Percentiles rank a stretch among this genome's conserved stretches.
These are phyloP conservation scores for Volvariella surrecta DNA, from an alignment of 1,284 basidiomycete species.

Conservation along the genomic window DNA sequence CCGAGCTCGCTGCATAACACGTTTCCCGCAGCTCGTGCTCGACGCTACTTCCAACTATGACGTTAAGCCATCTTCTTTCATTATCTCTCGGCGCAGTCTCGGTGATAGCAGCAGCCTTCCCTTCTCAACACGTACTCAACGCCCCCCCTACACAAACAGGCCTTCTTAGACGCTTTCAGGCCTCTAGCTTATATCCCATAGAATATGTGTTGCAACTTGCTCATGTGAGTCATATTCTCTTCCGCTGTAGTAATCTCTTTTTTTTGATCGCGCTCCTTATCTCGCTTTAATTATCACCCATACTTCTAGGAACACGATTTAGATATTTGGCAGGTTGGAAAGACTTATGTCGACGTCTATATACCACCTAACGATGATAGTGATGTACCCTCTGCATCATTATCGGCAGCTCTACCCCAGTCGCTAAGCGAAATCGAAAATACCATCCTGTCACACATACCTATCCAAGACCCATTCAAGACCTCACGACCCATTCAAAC, in stretches of 20 bases:
- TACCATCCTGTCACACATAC: conserved; percentile 16
- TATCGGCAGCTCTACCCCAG: too few relatives aligned
- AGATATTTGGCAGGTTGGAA: conserved; percentile 32
- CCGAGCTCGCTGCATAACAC: too few relatives aligned
- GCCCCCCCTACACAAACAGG: background rate
- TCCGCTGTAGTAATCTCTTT: background rate
- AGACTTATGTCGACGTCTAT: conserved; percentile 29
- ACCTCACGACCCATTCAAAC: background rate
- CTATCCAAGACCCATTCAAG: conserved; percentile 2
- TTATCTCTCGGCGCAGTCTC: background rate
- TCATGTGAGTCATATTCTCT: conserved; percentile 5
- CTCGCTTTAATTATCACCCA: too few relatives aligned
- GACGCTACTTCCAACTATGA: too few relatives aligned
- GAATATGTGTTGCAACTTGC: conserved; percentile 5
- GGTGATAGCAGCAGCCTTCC: background rate
- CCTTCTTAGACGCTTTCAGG: background rate
- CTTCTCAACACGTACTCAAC: background rate
- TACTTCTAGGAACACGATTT: conserved; percentile 24
- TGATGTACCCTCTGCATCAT: too few relatives aligned
- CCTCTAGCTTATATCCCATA: background rate
- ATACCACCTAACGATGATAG: too few relatives aligned
- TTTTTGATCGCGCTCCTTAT: background rate
- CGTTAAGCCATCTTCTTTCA: background rate
- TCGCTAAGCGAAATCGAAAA: conserved; percentile 17
- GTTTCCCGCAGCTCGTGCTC: too few relatives aligned